These are phyloP conservation scores for Candida fluviatilis DNA, from an alignment of 805 yeast genomes.

Conservation along the genomic window DNA sequence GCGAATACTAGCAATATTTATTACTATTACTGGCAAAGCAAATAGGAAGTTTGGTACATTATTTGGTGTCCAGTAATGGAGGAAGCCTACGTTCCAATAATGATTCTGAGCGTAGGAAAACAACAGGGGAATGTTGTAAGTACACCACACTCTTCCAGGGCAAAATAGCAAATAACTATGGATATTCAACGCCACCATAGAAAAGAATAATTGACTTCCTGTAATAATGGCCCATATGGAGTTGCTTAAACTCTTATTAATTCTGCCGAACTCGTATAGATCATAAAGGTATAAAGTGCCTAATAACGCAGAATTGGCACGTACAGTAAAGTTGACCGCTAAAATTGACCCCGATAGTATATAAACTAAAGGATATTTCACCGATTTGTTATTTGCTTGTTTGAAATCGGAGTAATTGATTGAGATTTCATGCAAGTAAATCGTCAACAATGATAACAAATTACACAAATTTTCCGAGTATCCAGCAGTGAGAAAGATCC, in stretches of 20 bases:
- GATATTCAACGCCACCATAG: constrained; percentile 45
- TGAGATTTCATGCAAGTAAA: constrained; percentile 45
- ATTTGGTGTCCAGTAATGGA: constrained; percentile 75
- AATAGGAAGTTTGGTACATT: constrained; percentile 81
- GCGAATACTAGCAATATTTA: constrained; percentile 39
- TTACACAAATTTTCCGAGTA: constrained; percentile 78
- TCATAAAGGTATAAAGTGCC: constrained; percentile 68
- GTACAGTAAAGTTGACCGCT: constrained; percentile 53
- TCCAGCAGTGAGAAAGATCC: constrained; percentile 67
- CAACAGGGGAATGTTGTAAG: constrained; percentile 49
- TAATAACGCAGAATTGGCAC: constrained; percentile 74
- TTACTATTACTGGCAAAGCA: constrained; percentile 60
- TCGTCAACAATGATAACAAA: constrained; percentile 52
- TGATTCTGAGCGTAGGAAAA: constrained; percentile 67
- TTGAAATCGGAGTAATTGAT: constrained; percentile 17
- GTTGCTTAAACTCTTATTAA: constrained; percentile 14
- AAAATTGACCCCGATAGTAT: constrained; percentile 51
- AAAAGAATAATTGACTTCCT: constrained; percentile 51
- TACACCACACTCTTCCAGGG: constrained; percentile 78
- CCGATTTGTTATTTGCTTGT: constrained; percentile 15
- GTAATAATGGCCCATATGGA: constrained; percentile 38
- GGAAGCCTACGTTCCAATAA: constrained; percentile 84
- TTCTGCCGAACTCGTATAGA: constrained; percentile 23
- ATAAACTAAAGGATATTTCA: constrained; percentile 22
- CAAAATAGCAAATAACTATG: constrained; percentile 60